phyloP scores from a whole-genome alignment of 805 yeast species.

The Ascoidea asiatica region DNA sequence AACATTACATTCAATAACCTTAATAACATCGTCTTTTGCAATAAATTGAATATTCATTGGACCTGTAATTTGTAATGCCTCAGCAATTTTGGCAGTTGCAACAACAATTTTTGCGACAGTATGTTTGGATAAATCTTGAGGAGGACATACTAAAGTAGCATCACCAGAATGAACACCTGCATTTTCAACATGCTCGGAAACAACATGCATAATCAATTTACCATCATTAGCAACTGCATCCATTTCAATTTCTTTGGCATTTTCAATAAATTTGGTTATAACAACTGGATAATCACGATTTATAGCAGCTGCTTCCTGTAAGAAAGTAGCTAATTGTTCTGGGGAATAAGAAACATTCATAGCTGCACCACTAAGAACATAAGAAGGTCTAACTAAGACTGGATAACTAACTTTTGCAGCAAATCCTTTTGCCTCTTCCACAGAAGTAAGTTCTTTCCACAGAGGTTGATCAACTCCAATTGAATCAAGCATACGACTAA shows the following conservation, averaged over 20 bases:
- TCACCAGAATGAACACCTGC: slow-evolving; percentile 99
- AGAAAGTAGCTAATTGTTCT: slow-evolving; percentile 76
- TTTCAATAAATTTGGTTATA: slow-evolving; percentile 89
- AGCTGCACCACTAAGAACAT: slow-evolving; percentile 96
- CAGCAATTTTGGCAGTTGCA: slow-evolving; percentile 93
- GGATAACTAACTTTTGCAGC: slow-evolving; percentile 90
- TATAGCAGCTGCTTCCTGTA: slow-evolving; percentile 91
- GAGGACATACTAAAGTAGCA: slow-evolving; percentile 94
- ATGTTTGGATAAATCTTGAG: slow-evolving; percentile 87
- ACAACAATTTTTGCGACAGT: slow-evolving; percentile 84
- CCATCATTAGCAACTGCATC: slow-evolving; percentile 97
- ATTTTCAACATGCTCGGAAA: slow-evolving; percentile 95
- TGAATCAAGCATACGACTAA: slow-evolving; percentile 91
- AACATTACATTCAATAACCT: slow-evolving; percentile 96
- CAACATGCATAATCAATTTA: slow-evolving; percentile 90
- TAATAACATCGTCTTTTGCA: slow-evolving; percentile 88
- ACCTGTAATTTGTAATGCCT: slow-evolving; percentile 91
- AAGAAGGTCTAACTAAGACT: slow-evolving; percentile 93
- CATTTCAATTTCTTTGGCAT: slow-evolving; percentile 97
- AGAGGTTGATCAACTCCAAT: slow-evolving; percentile 99
- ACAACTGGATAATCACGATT: slow-evolving; percentile 98
- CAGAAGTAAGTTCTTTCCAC: slow-evolving; percentile 93
- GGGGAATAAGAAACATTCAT: slow-evolving; percentile 92
- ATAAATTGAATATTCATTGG: slow-evolving; percentile 96
- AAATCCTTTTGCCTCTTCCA: slow-evolving; percentile 83